These are phyloP conservation scores for Saccharomycopsis sp. DNA, from an alignment of 805 yeast genomes.

Conservation along the genomic window DNA sequence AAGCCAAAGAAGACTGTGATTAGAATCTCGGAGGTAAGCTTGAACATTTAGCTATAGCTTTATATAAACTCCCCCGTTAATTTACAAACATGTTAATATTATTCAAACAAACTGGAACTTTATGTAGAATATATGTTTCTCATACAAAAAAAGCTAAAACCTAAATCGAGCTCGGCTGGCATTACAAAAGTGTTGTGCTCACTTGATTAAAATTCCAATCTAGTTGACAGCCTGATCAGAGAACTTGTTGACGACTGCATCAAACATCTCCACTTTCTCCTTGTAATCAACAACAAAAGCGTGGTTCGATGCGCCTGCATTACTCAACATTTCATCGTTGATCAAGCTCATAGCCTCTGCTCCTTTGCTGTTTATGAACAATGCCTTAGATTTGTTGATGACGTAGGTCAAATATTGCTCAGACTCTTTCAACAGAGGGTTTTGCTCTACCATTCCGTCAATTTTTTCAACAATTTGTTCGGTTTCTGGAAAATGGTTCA, in stretches of 20 bases:
- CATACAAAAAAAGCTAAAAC: too few species aligned
- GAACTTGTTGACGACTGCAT: conserved; percentile 50
- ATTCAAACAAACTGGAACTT: too few species aligned
- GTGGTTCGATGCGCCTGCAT: conserved; percentile 41
- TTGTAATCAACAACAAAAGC: conserved; percentile 47
- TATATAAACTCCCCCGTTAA: too few species aligned
- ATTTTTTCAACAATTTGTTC: conserved; percentile 44
- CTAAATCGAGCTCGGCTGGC: too few species aligned
- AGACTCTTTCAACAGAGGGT: conserved; percentile 23
- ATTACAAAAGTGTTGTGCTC: too few species aligned
- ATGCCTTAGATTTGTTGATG: conserved; percentile 57
- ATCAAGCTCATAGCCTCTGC: conserved; percentile 32
- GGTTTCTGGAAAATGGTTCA: conserved; percentile 78
- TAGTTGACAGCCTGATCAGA: too few species aligned
- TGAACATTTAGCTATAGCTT: too few species aligned
- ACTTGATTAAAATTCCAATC: too few species aligned
- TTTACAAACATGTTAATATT: too few species aligned
- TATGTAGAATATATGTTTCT: too few species aligned
- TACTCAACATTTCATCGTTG: conserved; percentile 31
- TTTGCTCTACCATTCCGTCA: neutral
- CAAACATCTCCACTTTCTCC: conserved; percentile 59
- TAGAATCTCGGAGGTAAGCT: conserved; percentile 61
- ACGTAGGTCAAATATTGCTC: conserved; percentile 39
- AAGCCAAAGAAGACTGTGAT: conserved; percentile 72
- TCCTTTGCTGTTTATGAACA: conserved; percentile 40